phyloP scores from a whole-genome alignment of 768 basidiomycete genomes.

The Coprinellus aureogranulatus region DNA sequence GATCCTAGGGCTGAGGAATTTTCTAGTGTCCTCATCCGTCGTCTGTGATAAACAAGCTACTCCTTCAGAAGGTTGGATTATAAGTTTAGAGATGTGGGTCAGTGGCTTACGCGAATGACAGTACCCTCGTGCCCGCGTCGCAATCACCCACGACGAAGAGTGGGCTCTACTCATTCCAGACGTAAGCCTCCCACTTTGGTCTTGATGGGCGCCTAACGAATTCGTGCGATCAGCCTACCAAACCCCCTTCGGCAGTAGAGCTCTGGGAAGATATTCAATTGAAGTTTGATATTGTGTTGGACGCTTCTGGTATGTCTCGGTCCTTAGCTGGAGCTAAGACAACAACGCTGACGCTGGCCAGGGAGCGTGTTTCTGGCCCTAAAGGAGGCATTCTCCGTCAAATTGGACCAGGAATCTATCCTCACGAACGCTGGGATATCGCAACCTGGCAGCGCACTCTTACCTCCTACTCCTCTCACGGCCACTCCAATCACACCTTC shows the following conservation, averaged over 20 bases:
- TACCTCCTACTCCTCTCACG: neutral
- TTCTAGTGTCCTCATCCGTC: neutral
- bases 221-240: neutral
- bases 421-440: neutral
- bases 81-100: neutral
- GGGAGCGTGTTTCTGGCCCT: slow-evolving; percentile 1
- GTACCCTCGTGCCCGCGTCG: slow-evolving; percentile 7
- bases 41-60: slow-evolving; percentile 2
- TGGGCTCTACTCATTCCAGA: slow-evolving; percentile 8
- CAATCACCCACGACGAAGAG: slow-evolving; percentile 10
- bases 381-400: neutral
- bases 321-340: neutral
- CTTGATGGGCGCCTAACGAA: neutral
- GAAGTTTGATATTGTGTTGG: slow-evolving; percentile 4
- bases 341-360: neutral
- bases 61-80: slow-evolving; percentile 6
- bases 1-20: neutral
- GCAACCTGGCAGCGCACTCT: neutral
- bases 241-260: neutral
- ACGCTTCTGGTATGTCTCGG: slow-evolving; percentile 7
- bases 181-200: neutral
- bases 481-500: neutral
- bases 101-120: neutral
- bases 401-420: neutral
- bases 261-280: slow-evolving; percentile 3